phyloP scores from a whole-genome alignment of 768 basidiomycete species.

The Lactifluus hygrophoroides region DNA sequence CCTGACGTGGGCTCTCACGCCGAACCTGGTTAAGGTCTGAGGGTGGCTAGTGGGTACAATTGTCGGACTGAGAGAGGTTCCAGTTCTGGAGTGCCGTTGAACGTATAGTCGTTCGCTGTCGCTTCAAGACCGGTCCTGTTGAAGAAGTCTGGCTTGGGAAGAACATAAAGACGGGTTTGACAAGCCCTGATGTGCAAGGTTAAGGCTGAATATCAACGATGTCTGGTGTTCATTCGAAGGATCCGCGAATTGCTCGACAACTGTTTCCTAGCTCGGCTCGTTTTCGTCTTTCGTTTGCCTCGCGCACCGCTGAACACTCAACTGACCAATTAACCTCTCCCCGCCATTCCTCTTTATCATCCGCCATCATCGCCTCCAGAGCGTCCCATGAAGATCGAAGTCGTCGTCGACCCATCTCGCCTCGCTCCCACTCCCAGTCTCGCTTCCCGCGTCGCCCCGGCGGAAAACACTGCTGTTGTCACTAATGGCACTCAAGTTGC shows the following conservation, averaged over 20 bases:
- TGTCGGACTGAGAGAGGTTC: constrained; percentile 20
- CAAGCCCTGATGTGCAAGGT: constrained; percentile 7
- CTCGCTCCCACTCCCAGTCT: constrained; percentile 55
- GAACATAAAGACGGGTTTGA: constrained; percentile 9
- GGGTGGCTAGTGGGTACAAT: constrained; percentile 10
- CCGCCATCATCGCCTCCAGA: constrained; percentile 44
- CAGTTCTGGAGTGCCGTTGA: constrained; percentile 16
- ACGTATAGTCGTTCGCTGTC: constrained; percentile 17
- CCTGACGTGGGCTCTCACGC: constrained; percentile 3
- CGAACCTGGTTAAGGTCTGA: constrained; percentile 7
- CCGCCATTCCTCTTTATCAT: constrained; percentile 24
- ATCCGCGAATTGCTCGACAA: constrained; percentile 17
- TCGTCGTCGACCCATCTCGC: constrained; percentile 80
- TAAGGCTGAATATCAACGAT: constrained; percentile 15
- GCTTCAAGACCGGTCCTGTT: constrained; percentile 19
- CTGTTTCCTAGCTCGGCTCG: constrained; percentile 17
- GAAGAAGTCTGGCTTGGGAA: constrained; percentile 16
- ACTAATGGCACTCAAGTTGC: constrained; percentile 27
- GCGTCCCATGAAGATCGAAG: constrained; percentile 98
- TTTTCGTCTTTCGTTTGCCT: constrained; percentile 26
- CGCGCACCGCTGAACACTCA: constrained; percentile 26
- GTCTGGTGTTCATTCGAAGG: constrained; percentile 12
- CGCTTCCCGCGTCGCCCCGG: constrained; percentile 78
- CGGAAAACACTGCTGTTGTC: constrained; percentile 35
- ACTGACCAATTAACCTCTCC: constrained; percentile 32